Conservation (phyloP, 208 protist species). For the Leishmania lainsoni region DNA sequence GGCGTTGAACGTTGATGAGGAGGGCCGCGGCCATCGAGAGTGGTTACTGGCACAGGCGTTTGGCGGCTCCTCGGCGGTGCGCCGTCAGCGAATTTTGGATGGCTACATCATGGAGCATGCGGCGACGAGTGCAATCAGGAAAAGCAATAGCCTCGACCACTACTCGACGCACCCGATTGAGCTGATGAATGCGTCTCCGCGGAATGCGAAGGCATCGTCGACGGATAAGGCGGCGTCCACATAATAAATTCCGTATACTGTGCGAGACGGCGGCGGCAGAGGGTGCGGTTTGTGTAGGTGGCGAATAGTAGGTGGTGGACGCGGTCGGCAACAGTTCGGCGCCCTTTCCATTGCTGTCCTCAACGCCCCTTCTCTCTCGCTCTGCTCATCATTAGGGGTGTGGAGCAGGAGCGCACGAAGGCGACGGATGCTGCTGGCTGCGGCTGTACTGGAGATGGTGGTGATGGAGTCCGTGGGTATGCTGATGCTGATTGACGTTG, state of each 20-base stretch:
- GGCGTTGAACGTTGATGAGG: slow-evolving; percentile 56
- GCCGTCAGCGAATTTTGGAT: slow-evolving; percentile 42
- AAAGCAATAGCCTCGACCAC: slow-evolving; percentile 39
- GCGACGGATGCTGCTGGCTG: not conserved
- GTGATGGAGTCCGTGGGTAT: not conserved
- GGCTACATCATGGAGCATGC: slow-evolving; percentile 34
- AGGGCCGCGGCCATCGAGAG: slow-evolving; percentile 53
- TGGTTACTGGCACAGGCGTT: slow-evolving; percentile 81
- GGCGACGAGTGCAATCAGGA: slow-evolving; percentile 33
- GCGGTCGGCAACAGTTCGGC: not conserved
- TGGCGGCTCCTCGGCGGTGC: slow-evolving; percentile 48
- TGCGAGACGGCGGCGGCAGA: not conserved
- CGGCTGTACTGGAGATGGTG: not conserved
- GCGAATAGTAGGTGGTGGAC: not conserved
- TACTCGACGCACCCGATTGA: slow-evolving; percentile 77
- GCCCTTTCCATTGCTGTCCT: not conserved
- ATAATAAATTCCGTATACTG: not conserved
- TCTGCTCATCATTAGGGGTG: not conserved
- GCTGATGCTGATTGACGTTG: not conserved
- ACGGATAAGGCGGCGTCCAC: not conserved
- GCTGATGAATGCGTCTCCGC: slow-evolving; percentile 66
- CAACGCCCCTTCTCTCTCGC: not conserved
- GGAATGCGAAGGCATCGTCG: slow-evolving; percentile 19
- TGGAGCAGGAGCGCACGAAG: not conserved
- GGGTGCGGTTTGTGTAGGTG: slow-evolving; percentile 9